phyloP scores from a whole-genome alignment of 2,329 filamentous ascomycete genomes.

The Aphanoascus verrucosus region DNA sequence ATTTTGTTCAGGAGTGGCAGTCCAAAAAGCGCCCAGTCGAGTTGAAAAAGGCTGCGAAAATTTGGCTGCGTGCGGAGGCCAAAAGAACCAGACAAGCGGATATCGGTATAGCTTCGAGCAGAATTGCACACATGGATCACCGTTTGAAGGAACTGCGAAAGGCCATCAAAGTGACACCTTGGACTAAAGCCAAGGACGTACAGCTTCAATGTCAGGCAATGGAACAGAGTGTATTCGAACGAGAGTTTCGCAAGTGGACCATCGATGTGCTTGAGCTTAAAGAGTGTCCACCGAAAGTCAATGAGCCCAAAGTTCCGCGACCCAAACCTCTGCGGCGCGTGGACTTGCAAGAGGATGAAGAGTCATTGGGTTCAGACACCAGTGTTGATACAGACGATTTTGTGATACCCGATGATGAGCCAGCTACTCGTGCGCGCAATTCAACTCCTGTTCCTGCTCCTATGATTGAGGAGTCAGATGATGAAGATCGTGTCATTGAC shows the following conservation, averaged over 20 bases:
- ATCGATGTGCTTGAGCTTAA: slow-evolving; percentile 32
- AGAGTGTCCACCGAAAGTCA: slow-evolving; percentile 23
- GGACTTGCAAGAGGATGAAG: slow-evolving; percentile 22
- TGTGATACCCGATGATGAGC: slow-evolving; percentile 21
- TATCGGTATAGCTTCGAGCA: slow-evolving; percentile 37
- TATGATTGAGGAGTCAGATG: background rate
- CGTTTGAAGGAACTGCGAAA: slow-evolving; percentile 48
- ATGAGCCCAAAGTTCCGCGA: slow-evolving; percentile 1
- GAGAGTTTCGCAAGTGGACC: slow-evolving; percentile 38
- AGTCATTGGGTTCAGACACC: slow-evolving; percentile 25
- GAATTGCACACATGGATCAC: slow-evolving; percentile 36
- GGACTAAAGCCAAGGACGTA: slow-evolving; percentile 45
- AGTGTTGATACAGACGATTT: slow-evolving; percentile 22
- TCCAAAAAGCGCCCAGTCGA: slow-evolving; percentile 47
- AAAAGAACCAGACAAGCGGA: slow-evolving; percentile 31
- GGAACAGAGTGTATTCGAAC: slow-evolving; percentile 54
- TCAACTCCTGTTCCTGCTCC: background rate
- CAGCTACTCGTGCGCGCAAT: background rate
- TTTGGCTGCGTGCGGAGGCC: slow-evolving; percentile 51
- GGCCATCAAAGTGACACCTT: slow-evolving; percentile 45
- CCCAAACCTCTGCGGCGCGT: slow-evolving; percentile 1
- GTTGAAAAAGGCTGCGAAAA: slow-evolving; percentile 45
- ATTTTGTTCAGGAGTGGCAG: slow-evolving; percentile 48
- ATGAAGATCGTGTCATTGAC: background rate
- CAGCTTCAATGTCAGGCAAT: slow-evolving; percentile 47